Conservation (phyloP, 2,329 filamentous ascomycete genomes). For the Penicillium occitanis region DNA sequence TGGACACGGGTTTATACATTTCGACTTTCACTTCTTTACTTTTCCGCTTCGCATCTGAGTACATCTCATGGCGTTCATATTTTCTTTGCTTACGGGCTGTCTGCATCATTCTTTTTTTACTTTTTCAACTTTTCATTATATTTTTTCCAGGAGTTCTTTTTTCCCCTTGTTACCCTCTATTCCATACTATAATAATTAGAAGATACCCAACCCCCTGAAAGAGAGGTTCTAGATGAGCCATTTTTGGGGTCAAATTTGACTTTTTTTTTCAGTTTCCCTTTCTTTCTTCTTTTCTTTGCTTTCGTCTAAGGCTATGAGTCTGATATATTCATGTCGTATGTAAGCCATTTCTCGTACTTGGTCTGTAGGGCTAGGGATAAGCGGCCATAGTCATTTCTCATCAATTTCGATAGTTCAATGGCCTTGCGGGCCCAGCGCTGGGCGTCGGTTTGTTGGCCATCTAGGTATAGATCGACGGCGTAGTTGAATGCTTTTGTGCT, state of each 20-base stretch:
- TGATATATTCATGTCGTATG: constrained; percentile 3
- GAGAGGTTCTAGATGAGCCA: constrained; percentile 5
- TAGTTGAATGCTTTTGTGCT: constrained; percentile 57
- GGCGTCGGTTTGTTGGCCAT: constrained; percentile 33
- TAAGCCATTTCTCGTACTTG: constrained; percentile 32
- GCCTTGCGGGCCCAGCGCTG: constrained; percentile 40
- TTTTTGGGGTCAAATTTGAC: constrained; percentile 11
- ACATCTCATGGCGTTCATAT: constrained; percentile 12
- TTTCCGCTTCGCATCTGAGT: constrained; percentile 9
- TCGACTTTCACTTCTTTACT: constrained; percentile 11
- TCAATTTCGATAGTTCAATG: constrained; percentile 34
- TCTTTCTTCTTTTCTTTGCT: not conserved
- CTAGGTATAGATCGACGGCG: constrained; percentile 54
- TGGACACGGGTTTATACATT: not conserved
- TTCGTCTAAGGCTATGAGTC: not conserved
- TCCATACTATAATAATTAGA: constrained; percentile 4
- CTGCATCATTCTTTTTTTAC: constrained; percentile 8
- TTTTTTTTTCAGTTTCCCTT: not conserved
- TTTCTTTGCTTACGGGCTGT: constrained; percentile 4
- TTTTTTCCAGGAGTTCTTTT: not conserved
- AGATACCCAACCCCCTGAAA: constrained; percentile 16
- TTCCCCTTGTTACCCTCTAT: not conserved
- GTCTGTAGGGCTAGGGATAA: constrained; percentile 25
- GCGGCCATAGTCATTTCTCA: constrained; percentile 15
- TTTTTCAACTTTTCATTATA: not conserved